Base-by-base conservation (phyloP, 1,284 basidiomycete species). In the Ustilago xerochloae region DNA sequence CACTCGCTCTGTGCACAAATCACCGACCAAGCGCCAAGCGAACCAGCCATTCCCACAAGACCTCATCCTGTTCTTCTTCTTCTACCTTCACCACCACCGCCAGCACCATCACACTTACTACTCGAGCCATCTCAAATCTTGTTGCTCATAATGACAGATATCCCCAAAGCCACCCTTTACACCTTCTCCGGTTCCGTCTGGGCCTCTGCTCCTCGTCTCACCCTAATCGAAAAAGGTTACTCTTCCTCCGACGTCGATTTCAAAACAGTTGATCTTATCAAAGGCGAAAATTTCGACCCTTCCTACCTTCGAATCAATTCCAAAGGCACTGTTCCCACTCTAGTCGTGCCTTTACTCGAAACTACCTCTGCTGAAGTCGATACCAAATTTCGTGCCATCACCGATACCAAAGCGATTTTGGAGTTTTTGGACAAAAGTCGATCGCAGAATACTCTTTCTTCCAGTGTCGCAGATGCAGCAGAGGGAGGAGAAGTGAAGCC, bases 311-410 rank as follows among this genome's bases (percentile, higher is more conserved):
- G 92, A 53, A 86, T 95, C 83, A 94, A 92, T 83, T 87, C 90
- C 38, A 90, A 91, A 91, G 92, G 89, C 13, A 92, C 91, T n/a
- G 88, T 94, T 0, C 93, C 93, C 6, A 91, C 91, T 0, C 86
- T 96, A 43, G 90, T 94, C 22, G 92, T 94, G 4, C 93, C 93
- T 0, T 86, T 92, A 18, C 86, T 90, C 75, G 90, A 90, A 78
- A 92, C 91, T 15, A 88, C 92, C 8, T 87, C 88, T 4, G 86
- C 89, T 4, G 91, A 91, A 38, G 88, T 90, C 32, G 91, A 92
- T 74, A 91, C 89, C 75, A 88, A 91, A 47, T 95, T 92, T 86
- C 91, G 92, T 75, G 90, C 92, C 6, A 85, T 94, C 58, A 89
- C 89, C 32, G 91, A 93, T 73, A 89, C 89, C 22, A 90, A 93